Evolutionary conservation across 495 filamentous ascomycete species (phyloP).

Genomic region (Penicillium subrubescens): DNA sequence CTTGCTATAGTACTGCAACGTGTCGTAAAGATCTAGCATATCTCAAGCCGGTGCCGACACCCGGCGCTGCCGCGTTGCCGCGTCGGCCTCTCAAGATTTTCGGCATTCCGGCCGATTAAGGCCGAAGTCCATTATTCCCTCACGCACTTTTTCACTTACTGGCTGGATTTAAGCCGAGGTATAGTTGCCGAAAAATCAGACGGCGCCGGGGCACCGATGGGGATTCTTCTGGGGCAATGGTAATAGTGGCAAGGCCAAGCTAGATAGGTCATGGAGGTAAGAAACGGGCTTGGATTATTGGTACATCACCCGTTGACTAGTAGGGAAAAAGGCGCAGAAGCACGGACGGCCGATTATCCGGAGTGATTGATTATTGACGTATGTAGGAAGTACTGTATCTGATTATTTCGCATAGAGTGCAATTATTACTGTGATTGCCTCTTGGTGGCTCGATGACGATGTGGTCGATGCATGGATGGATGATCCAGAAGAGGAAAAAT

Average conservation of each 20-base stretch:
- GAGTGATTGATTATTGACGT: neutral
- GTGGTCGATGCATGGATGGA: neutral
- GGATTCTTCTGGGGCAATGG: slow-evolving; percentile 8
- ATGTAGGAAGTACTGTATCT: neutral
- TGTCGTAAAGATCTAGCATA: neutral
- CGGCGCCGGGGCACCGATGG: neutral
- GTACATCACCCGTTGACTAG: neutral
- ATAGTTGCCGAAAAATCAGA: neutral
- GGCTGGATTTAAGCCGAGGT: neutral
- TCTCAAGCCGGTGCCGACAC: slow-evolving; percentile 18
- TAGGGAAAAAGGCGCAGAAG: slow-evolving; percentile 3
- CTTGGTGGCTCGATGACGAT: neutral
- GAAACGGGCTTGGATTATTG: neutral
- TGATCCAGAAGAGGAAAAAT: neutral
- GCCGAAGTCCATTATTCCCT: slow-evolving; percentile 5
- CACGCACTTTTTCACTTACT: neutral
- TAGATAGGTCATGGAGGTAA: neutral
- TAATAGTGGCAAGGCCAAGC: slow-evolving; percentile 5
- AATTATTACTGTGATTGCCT: neutral
- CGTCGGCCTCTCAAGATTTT: slow-evolving; percentile 15
- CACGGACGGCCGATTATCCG: slow-evolving; percentile 3
- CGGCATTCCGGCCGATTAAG: slow-evolving; percentile 22
- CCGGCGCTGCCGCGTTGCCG: slow-evolving; percentile 24
- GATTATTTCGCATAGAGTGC: neutral
- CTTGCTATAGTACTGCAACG: neutral